phyloP scores from a whole-genome alignment of 169 alveolate species.

The Amoebophrya sp. region DNA sequence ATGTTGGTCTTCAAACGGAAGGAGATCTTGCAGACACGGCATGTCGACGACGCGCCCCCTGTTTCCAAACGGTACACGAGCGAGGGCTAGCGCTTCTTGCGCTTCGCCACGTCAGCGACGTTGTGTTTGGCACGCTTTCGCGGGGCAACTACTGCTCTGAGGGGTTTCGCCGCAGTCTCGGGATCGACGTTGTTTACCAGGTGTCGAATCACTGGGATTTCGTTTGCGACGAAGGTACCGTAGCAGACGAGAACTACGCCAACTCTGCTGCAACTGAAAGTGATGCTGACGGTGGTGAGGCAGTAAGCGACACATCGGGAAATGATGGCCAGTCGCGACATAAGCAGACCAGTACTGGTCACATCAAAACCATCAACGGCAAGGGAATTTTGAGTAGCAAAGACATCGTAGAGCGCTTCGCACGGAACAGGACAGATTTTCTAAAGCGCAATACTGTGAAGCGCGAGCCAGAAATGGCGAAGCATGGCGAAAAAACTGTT shows the following conservation, averaged over 20 bases:
- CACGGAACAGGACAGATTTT: background rate
- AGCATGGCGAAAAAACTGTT: too few species aligned
- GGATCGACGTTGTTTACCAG: background rate
- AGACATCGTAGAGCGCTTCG: background rate
- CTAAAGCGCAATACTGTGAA: background rate
- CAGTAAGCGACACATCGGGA: too few species aligned
- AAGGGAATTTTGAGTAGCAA: background rate
- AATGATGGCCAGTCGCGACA: too few species aligned
- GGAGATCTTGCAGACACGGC: too few species aligned
- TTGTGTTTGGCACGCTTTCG: background rate
- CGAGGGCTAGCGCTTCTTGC: background rate
- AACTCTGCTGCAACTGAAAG: too few species aligned
- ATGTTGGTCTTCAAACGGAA: too few species aligned
- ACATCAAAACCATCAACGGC: background rate
- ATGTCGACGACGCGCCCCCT: too few species aligned
- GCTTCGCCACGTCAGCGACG: background rate
- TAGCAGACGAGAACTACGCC: too few species aligned
- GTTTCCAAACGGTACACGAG: background rate
- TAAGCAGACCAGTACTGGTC: too few species aligned
- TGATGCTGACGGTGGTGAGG: too few species aligned
- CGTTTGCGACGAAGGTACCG: too few species aligned
- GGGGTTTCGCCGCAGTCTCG: background rate
- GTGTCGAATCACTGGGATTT: background rate
- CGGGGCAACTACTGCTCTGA: background rate
- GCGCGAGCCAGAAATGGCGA: background rate